Evolutionary conservation across 257 asterid genomes (phyloP).

Genomic region (Fraxinus quadrangulata): DNA sequence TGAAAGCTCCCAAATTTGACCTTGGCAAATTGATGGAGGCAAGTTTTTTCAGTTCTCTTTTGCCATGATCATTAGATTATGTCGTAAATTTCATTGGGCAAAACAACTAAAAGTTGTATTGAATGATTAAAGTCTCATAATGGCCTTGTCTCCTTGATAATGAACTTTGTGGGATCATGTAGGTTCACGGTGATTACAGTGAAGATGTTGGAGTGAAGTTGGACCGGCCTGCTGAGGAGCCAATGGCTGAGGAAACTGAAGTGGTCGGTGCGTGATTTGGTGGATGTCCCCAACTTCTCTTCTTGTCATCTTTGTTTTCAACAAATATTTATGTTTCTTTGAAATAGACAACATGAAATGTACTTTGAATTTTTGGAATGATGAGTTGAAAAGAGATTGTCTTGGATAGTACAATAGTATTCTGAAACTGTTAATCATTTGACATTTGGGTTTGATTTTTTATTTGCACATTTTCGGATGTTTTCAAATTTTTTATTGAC

Average conservation of each 20-base stretch:
- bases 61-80: not conserved
- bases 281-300: not conserved
- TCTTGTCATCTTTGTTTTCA: not conserved
- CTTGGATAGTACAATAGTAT: not conserved
- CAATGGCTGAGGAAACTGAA: constrained; percentile 3
- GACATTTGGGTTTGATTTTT: not conserved
- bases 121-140: not conserved
- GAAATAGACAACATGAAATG: not conserved
- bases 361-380: not conserved
- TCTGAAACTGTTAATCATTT: not conserved
- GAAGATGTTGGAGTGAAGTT: constrained; percentile 7
- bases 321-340: not conserved
- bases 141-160: not conserved
- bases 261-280: constrained; percentile 4
- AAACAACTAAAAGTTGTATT: not conserved
- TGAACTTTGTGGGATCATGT: not conserved
- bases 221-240: constrained; percentile 8
- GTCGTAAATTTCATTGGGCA: not conserved
- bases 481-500: too few species aligned
- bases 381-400: not conserved
- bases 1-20: constrained; percentile 71
- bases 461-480: not conserved
- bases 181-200: constrained; percentile 10
- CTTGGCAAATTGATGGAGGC: constrained; percentile 69
- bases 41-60: not conserved